Conservation (phyloP, 2,329 filamentous ascomycete species). For the Colletotrichum lentis region DNA sequence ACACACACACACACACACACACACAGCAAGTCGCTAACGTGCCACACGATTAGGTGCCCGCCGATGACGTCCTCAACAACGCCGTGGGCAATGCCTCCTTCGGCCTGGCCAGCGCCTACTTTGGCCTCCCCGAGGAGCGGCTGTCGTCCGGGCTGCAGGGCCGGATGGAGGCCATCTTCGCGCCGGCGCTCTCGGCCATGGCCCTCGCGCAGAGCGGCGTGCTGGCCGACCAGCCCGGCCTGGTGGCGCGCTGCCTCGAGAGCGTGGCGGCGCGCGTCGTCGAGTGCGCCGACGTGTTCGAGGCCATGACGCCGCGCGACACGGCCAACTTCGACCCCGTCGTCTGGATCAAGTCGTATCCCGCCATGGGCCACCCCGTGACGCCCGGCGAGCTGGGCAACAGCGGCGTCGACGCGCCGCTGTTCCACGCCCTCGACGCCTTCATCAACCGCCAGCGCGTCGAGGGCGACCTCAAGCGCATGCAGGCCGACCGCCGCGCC, state of each 20-base stretch:
- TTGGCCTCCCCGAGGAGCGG: constrained; percentile 30
- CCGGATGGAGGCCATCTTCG: constrained; percentile 26
- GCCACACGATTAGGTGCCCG: too few relatives aligned
- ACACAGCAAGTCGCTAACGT: too few relatives aligned
- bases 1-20: too few relatives aligned
- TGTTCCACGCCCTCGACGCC: constrained; percentile 31
- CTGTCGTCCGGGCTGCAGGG: constrained; percentile 31
- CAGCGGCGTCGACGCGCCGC: constrained; percentile 29
- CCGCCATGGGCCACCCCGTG: constrained; percentile 30
- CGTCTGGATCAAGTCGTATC: constrained; percentile 36
- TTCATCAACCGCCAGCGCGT: constrained; percentile 26
- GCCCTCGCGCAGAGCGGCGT: constrained; percentile 28
- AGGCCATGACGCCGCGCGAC: constrained; percentile 30
- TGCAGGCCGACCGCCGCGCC: constrained; percentile 30
- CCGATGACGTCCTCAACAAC: constrained; percentile 34
- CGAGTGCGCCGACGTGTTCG: constrained; percentile 25
- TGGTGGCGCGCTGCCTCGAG: constrained; percentile 26
- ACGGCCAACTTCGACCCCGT: constrained; percentile 29
- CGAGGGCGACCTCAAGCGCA: constrained; percentile 27
- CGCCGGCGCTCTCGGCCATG: constrained; percentile 28
- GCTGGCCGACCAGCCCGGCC: constrained; percentile 24
- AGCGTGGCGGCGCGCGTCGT: constrained; percentile 24
- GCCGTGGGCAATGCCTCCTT: constrained; percentile 23
- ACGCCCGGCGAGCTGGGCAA: constrained; percentile 29
- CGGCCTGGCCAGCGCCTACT: constrained; percentile 24